These are phyloP conservation scores for Mycena amicta DNA, from an alignment of 768 basidiomycete genomes.

Conservation along the genomic window DNA sequence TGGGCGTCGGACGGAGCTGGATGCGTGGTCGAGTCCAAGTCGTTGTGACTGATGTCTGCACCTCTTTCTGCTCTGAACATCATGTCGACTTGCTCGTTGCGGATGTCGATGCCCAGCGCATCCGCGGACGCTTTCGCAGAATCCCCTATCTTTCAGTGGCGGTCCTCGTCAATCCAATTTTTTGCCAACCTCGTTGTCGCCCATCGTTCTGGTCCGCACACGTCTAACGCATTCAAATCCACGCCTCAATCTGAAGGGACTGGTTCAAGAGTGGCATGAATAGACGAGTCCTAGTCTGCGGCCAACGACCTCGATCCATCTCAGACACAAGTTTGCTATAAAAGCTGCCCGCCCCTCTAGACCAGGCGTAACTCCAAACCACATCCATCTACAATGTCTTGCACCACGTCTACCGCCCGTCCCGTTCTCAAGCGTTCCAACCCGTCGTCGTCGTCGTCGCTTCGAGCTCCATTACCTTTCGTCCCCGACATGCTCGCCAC, in stretches of 20 bases:
- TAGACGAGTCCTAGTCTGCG: background rate
- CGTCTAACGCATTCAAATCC: background rate
- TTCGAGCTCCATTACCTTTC: background rate
- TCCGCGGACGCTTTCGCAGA: too few relatives aligned
- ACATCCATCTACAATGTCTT: background rate
- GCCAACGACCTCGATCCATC: too few relatives aligned
- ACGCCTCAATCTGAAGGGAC: background rate
- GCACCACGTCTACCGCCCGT: background rate
- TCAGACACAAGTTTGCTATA: too few relatives aligned
- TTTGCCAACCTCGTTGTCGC: background rate
- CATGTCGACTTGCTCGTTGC: too few relatives aligned
- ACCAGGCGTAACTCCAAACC: background rate
- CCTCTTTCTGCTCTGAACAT: too few relatives aligned
- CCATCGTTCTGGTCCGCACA: background rate
- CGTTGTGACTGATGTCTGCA: too few relatives aligned
- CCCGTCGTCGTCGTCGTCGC: background rate
- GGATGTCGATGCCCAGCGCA: too few relatives aligned
- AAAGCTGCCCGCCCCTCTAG: background rate
- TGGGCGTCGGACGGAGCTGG: too few relatives aligned
- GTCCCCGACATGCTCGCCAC: too few relatives aligned
- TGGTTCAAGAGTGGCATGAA: background rate
- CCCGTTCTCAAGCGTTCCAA: background rate
- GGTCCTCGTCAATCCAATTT: background rate
- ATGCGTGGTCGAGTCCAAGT: too few relatives aligned
- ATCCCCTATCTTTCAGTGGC: background rate